Evolutionary conservation across 345 rosid species (phyloP).

Genomic region (Syzygium aromaticum): DNA sequence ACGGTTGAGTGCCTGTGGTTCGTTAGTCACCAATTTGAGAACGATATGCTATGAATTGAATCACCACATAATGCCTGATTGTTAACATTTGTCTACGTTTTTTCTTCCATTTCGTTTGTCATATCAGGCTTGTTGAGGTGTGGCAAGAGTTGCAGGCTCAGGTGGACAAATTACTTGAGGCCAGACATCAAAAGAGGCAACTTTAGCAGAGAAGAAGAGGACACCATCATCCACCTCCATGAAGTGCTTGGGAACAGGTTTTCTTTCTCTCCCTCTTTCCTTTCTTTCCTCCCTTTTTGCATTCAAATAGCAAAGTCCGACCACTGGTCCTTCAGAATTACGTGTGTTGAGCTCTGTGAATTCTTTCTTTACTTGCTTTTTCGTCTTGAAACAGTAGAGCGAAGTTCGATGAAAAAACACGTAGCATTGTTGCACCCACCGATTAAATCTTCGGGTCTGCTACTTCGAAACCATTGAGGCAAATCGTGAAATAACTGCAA

Average conservation of each 20-base stretch:
- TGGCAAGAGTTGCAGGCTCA: neutral
- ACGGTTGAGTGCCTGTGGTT: neutral
- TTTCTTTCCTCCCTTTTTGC: neutral
- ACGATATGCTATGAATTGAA: neutral
- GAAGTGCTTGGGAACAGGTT: neutral
- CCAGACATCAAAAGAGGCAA: neutral
- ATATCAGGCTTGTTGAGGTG: neutral
- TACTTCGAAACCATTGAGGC: neutral
- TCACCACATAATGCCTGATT: neutral
- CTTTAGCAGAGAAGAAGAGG: neutral
- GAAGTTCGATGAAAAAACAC: neutral
- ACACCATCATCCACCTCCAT: neutral
- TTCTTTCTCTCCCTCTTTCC: neutral
- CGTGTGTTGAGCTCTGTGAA: neutral
- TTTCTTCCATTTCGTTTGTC: neutral
- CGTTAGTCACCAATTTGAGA: neutral
- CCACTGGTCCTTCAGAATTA: neutral
- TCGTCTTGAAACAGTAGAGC: neutral
- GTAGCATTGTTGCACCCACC: neutral
- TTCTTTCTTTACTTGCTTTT: neutral
- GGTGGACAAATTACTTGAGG: neutral
- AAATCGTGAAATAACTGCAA: neutral
- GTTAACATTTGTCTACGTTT: neutral
- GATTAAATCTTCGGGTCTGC: neutral
- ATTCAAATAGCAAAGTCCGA: neutral